phyloP scores from a whole-genome alignment of 441 rosid genomes.

The Arabidopsis lyrata region DNA sequence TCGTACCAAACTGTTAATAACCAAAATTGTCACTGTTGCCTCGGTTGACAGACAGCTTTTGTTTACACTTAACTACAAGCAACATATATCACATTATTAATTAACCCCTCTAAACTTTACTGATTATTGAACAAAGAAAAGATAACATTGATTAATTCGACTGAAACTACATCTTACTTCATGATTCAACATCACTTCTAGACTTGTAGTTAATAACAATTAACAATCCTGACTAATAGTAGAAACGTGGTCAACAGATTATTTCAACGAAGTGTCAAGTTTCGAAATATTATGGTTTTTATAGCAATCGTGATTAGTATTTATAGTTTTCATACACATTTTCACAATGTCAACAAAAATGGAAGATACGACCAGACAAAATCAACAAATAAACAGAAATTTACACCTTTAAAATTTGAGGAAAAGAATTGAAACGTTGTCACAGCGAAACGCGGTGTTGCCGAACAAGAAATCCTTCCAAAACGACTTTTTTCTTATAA shows the following conservation, averaged over 20 bases:
- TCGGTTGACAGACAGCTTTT: background rate
- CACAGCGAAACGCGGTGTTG: constrained; percentile 34
- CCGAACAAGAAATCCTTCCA: constrained; percentile 69
- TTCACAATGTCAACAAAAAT: too few relatives aligned
- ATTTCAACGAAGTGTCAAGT: too few relatives aligned
- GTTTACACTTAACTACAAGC: background rate
- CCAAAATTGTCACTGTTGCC: background rate
- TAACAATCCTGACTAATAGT: background rate
- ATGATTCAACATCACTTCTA: background rate
- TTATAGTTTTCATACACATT: too few relatives aligned
- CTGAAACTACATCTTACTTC: background rate
- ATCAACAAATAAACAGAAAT: background rate
- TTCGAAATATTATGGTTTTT: too few relatives aligned
- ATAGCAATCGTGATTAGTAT: too few relatives aligned
- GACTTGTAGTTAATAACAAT: background rate
- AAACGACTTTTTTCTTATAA: constrained; percentile 67
- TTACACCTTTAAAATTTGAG: background rate
- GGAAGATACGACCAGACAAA: background rate
- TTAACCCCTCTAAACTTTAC: background rate
- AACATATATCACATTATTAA: background rate
- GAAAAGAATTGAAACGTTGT: background rate
- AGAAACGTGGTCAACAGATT: too few relatives aligned
- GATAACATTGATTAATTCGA: background rate
- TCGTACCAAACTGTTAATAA: background rate
- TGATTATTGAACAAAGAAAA: too few relatives aligned